Conservation (phyloP, 1,139 yeast species). For the Taphrina populina region DNA sequence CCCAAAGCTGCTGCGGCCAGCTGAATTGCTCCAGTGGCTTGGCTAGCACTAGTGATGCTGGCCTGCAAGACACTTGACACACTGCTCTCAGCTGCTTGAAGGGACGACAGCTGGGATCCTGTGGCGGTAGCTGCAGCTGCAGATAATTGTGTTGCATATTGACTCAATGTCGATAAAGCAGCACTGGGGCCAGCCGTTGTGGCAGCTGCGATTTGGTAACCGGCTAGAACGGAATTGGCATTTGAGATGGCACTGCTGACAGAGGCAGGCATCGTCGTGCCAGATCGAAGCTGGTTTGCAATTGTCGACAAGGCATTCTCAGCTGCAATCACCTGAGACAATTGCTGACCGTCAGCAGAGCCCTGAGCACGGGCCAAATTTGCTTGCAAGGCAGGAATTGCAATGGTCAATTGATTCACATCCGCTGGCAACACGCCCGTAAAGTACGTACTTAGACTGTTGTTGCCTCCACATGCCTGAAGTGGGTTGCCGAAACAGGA, state of each 20-base stretch:
- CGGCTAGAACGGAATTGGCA: slow-evolving; percentile 9
- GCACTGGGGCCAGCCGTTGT: not conserved
- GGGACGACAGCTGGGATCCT: not conserved
- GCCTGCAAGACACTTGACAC: slow-evolving; percentile 5
- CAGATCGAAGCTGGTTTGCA: not conserved
- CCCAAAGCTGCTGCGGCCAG: slow-evolving; percentile 11
- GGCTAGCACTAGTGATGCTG: not conserved
- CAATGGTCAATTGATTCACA: not conserved
- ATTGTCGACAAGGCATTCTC: not conserved
- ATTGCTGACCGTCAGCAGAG: not conserved
- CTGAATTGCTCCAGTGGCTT: slow-evolving; percentile 7
- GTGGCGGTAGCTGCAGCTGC: slow-evolving; percentile 7
- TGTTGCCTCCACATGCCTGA: slow-evolving; percentile 26
- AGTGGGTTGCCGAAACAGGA: slow-evolving; percentile 30
- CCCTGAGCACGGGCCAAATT: slow-evolving; percentile 7
- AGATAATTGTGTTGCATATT: not conserved
- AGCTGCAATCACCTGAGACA: not conserved
- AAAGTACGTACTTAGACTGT: slow-evolving; percentile 10
- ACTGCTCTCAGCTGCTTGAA: not conserved
- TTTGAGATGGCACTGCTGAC: slow-evolving; percentile 11
- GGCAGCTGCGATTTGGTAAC: not conserved
- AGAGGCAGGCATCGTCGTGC: no score
- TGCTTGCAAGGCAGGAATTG: slow-evolving; percentile 3
- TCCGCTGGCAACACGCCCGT: slow-evolving; percentile 1
- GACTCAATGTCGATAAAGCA: slow-evolving; percentile 1